These are phyloP conservation scores for Triticum timopheevii DNA, from an alignment of 176 grass and related monocot genomes.

Conservation along the genomic window DNA sequence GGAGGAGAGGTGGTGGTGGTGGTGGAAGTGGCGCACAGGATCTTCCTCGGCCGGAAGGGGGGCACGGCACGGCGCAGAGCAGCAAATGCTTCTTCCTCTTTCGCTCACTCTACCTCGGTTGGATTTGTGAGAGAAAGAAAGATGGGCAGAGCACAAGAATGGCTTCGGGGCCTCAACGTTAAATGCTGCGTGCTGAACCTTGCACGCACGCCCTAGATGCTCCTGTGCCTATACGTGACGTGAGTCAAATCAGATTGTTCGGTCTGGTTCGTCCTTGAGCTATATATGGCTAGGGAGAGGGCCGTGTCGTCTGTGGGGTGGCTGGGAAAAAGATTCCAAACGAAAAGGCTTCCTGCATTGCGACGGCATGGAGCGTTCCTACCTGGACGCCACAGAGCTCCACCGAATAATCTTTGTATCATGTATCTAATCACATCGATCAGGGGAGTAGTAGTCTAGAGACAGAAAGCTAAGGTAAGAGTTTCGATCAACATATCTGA, in stretches of 20 bases:
- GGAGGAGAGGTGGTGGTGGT: background rate
- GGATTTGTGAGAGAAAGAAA: background rate
- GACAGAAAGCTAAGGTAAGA: background rate
- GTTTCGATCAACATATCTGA: background rate
- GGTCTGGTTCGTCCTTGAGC: no score
- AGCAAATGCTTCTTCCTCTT: background rate
- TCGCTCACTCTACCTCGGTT: background rate
- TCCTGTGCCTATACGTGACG: no score
- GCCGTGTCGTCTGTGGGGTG: no score
- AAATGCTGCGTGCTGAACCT: background rate
- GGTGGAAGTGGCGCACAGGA: background rate
- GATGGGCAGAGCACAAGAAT: background rate
- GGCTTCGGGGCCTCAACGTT: background rate
- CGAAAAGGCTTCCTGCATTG: background rate
- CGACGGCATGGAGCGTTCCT: background rate
- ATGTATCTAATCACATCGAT: background rate
- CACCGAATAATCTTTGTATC: background rate
- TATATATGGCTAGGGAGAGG: no score
- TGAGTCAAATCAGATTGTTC: no score
- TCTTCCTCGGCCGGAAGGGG: background rate
- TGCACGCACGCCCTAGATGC: no score
- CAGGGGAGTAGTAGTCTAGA: background rate
- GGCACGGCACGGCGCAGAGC: no score
- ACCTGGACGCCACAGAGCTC: background rate
- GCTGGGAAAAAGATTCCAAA: no score